Base-by-base conservation (phyloP, 331 rosid genomes). In the Pyracantha coccinea region DNA sequence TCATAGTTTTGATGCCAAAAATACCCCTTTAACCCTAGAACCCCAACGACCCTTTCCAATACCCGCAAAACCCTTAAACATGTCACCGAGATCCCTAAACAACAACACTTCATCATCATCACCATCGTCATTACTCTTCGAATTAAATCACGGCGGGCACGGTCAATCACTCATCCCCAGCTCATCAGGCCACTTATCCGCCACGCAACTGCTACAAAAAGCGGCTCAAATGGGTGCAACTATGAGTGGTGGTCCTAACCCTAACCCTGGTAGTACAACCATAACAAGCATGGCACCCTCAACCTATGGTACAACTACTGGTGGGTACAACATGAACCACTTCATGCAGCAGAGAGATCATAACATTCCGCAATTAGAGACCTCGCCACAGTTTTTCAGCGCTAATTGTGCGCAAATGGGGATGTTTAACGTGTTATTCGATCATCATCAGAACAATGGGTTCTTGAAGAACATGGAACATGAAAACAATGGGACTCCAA, bases 141-240 rank as follows among this genome's bases (percentile, higher is more conserved):
- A 63, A 31, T 17, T 28, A 28, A 71, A 20, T 54, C 29, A 19
- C 8, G 74, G 54, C 20, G 1, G 57, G 21, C 58, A 53, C 58
- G 4, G 58, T 17, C 50, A 69, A 10, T 24, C 19, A 19, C 67
- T 21, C 12, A n/a, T 58, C 38, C 54, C 76, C 7, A 38, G 67
- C 25, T 23, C 68, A 38, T 24, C 86, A 3, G 76, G 84, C 25
- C 87, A 83, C 87, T 84, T 89, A 89, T 91, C 98, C 0, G 97
- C 97, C 19, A 93, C 97, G 0, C 96, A 97, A 0, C 69, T 93
- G 78, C 69, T 93, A 1, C 45, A 38, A 3, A 38, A 38, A 38
- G 45, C 45, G 45, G 45, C 45, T 2, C 45, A 38, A 38, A 38
- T 93, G 97, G 96, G 98, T 7, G 89, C 95, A 50, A 84, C 91